Evolutionary conservation across 345 rosid species (phyloP).

Genomic region (Citrus sp.): DNA sequence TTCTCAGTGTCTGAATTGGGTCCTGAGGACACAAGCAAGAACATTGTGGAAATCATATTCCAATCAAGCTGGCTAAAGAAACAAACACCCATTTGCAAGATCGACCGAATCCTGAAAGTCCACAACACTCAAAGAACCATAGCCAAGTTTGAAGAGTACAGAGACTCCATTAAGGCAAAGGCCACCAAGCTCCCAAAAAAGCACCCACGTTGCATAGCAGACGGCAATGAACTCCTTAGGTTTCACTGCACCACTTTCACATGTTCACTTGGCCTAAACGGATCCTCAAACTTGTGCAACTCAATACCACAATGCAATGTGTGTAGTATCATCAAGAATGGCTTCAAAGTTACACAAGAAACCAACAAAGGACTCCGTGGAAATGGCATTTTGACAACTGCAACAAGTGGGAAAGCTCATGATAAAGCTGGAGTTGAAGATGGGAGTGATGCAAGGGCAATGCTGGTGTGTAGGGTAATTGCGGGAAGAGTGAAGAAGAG

Average conservation of each 20-base stretch:
- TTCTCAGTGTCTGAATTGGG: slow-evolving; percentile 64
- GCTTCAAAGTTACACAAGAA: slow-evolving; percentile 41
- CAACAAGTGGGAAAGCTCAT: slow-evolving; percentile 76
- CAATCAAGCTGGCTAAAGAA: slow-evolving; percentile 87
- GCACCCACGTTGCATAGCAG: slow-evolving; percentile 80
- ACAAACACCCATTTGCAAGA: slow-evolving; percentile 56
- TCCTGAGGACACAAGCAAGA: slow-evolving; percentile 75
- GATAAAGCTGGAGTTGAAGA: slow-evolving; percentile 37
- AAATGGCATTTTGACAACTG: slow-evolving; percentile 64
- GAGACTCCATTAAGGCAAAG: slow-evolving; percentile 67
- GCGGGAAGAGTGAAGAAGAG: slow-evolving; percentile 71
- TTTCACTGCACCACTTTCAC: slow-evolving; percentile 59
- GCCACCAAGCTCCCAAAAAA: slow-evolving; percentile 52
- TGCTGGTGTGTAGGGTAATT: slow-evolving; percentile 79
- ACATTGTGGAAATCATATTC: slow-evolving; percentile 87
- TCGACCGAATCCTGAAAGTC: slow-evolving; percentile 71
- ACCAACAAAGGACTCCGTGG: slow-evolving; percentile 1
- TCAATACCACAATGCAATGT: slow-evolving; percentile 46
- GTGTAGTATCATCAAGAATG: slow-evolving; percentile 61
- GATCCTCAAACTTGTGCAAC: slow-evolving; percentile 65
- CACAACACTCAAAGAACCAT: slow-evolving; percentile 66
- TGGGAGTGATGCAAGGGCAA: slow-evolving; percentile 47
- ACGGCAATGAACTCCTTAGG: slow-evolving; percentile 79
- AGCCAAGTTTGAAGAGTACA: slow-evolving; percentile 65
- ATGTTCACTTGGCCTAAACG: slow-evolving; percentile 60